Evolutionary conservation across 78 protist species (phyloP), one percentile per base, ranked within the genome.

Genomic region (Cyanophora paradoxa): DNA sequence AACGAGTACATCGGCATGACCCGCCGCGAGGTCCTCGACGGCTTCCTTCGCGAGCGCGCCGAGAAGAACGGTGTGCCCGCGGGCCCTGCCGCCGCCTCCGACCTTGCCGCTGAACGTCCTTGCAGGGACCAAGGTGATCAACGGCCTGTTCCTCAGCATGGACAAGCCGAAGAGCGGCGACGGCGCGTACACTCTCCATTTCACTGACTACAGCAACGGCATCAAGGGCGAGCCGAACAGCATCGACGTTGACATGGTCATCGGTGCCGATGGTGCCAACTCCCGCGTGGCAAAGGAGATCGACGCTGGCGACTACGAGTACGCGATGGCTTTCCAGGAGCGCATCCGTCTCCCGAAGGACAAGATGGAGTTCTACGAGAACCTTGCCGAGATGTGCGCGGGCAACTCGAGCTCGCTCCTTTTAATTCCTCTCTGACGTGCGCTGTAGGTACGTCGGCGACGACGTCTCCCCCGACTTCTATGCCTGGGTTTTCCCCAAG

Each of bases 401-500:
- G 74, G 74, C 34, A 8, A 8, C 46, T 4, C 46, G 46, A 4
- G 4, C 46, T 4, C 46, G 46, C 8, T 4, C 46, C 46, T 4
- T 8, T 8, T 4, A 4, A 4, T 41, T 8, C 4, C 17, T 50
- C 58, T 50, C 31, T 50, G 58, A 22, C 6, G 58, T 5, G 6
- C 26, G 26, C 70, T 7, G 68, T 2, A 61, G 30, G 68, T 61
- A 61, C 50, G 52, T 63, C 8, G 44, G 52, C 17, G 80, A 75
- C 30, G 80, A 75, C 48, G 80, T 75, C 48, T 75, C 80, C 20
- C 80, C 80, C n/a, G 80, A 75, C 72, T 75, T 75, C 63, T 75
- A 75, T 61, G 80, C 57, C 8, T 75, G 80, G 80, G 80, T 75
- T n/a, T 75, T 75, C 80, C 80, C 80, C 69, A 75, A 75, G n/a